phyloP scores from a whole-genome alignment of 371 early-diverging fungal species.

The Rhizopus arrhizus region DNA sequence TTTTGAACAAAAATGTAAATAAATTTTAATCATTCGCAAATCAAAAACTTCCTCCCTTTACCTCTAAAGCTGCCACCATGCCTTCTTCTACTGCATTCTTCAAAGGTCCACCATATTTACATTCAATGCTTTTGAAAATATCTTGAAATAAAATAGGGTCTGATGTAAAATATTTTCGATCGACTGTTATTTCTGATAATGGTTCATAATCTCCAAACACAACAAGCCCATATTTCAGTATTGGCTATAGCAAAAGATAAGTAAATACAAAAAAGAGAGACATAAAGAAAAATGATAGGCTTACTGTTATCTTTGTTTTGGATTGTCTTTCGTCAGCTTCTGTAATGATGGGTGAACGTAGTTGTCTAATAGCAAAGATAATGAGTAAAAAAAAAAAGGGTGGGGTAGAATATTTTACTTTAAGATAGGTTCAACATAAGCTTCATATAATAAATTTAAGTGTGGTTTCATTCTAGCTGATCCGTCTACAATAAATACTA shows the following conservation, averaged over 20 bases:
- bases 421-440: conserved; percentile 63
- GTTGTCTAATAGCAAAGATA: conserved; percentile 40
- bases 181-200: conserved; percentile 55
- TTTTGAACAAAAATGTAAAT: conserved; percentile 16
- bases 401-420: conserved; percentile 34
- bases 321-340: conserved; percentile 59
- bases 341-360: conserved; percentile 54
- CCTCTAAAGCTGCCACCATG: conserved; percentile 67
- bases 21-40: background rate
- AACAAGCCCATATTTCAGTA: conserved; percentile 64
- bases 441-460: conserved; percentile 51
- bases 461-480: conserved; percentile 61
- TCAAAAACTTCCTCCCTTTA: conserved; percentile 12
- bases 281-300: conserved; percentile 4
- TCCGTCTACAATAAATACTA: conserved; percentile 64
- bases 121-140: conserved; percentile 53
- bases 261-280: background rate
- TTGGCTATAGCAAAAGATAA: conserved; percentile 39
- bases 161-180: conserved; percentile 58
- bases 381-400: conserved; percentile 6
- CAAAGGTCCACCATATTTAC: conserved; percentile 62
- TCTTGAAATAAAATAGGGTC: conserved; percentile 56
- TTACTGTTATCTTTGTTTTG: conserved; percentile 61
- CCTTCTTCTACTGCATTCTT: conserved; percentile 67
- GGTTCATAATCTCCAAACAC: conserved; percentile 72